phyloP scores from a whole-genome alignment of 2,329 filamentous ascomycete genomes.

The Dactylellina cionopaga region DNA sequence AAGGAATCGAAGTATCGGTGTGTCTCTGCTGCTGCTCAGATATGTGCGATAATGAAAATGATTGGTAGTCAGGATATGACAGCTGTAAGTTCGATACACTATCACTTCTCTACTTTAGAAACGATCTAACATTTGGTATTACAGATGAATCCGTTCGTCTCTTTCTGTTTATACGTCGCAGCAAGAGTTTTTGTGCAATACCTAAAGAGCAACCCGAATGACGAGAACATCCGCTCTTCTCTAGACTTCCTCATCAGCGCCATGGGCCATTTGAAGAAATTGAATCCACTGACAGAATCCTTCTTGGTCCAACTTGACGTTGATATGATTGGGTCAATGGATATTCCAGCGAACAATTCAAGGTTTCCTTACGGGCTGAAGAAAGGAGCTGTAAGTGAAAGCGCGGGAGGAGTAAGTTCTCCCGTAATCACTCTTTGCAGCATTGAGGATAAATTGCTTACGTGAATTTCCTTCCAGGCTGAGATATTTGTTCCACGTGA shows the following conservation, averaged over 20 bases:
- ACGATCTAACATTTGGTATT: neutral
- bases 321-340: conserved; percentile 68
- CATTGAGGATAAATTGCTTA: neutral
- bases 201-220: conserved; percentile 89
- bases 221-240: conserved; percentile 79
- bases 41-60: conserved; percentile 94
- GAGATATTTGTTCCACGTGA: conserved; percentile 21
- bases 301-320: conserved; percentile 94
- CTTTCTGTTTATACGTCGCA: conserved; percentile 95
- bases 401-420: conserved; percentile 3
- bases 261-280: conserved; percentile 86
- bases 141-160: conserved; percentile 94
- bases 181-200: conserved; percentile 95
- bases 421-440: neutral
- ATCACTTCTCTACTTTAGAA: neutral
- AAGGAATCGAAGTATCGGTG: conserved; percentile 92
- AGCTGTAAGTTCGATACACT: conserved; percentile 68
- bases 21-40: conserved; percentile 91
- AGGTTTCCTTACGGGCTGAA: conserved; percentile 55
- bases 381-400: conserved; percentile 54
- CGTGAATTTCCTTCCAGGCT: conserved; percentile 3
- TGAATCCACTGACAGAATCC: conserved; percentile 91
- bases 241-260: conserved; percentile 90
- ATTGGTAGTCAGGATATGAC: conserved; percentile 89
- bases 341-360: conserved; percentile 48